A percentile compares a stretch with the other conserved stretches of the same genome.
These are phyloP conservation scores for Coemansia sp. DNA, from an alignment of 192 early-diverging fungal species.

Conservation along the genomic window DNA sequence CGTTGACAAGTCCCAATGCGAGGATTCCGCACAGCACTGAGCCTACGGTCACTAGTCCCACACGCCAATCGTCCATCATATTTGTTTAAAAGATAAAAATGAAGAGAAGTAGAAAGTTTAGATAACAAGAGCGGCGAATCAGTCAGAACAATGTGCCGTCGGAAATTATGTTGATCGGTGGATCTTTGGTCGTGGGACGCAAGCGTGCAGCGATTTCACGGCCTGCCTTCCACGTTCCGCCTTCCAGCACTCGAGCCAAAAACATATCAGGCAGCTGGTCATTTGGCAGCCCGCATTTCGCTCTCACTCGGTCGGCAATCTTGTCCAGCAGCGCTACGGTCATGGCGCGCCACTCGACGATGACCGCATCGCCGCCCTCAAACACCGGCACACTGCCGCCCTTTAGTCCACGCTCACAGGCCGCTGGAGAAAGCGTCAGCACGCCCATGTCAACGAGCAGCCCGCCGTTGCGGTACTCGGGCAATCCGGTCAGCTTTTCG, in stretches of 20 bases:
- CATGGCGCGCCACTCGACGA: conserved; percentile 93
- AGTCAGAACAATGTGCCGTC: conserved; percentile 82
- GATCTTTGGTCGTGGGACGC: conserved; percentile 78
- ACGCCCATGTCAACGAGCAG: conserved; percentile 86
- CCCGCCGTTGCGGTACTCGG: conserved; percentile 85
- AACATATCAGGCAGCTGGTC: conserved; percentile 60
- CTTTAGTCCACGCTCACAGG: conserved; percentile 59
- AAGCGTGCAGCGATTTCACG: conserved; percentile 80
- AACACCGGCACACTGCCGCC: conserved; percentile 63
- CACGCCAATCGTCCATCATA: conserved; percentile 45
- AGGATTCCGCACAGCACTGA: conserved; percentile 31
- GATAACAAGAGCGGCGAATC: too few species aligned
- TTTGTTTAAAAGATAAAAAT: neutral
- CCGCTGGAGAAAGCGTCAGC: conserved; percentile 59
- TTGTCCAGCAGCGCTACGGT: conserved; percentile 81
- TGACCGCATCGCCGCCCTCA: conserved; percentile 73
- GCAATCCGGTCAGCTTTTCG: conserved; percentile 79
- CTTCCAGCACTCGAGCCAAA: conserved; percentile 86
- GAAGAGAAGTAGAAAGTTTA: neutral
- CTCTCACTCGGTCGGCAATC: conserved; percentile 65
- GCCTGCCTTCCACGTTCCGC: conserved; percentile 93
- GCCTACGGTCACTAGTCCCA: conserved; percentile 25
- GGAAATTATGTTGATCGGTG: conserved; percentile 86
- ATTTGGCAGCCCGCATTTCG: conserved; percentile 49
- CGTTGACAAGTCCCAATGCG: conserved; percentile 10